Base-by-base conservation (phyloP, 208 protist species). In the Crithidia brevicula region DNA sequence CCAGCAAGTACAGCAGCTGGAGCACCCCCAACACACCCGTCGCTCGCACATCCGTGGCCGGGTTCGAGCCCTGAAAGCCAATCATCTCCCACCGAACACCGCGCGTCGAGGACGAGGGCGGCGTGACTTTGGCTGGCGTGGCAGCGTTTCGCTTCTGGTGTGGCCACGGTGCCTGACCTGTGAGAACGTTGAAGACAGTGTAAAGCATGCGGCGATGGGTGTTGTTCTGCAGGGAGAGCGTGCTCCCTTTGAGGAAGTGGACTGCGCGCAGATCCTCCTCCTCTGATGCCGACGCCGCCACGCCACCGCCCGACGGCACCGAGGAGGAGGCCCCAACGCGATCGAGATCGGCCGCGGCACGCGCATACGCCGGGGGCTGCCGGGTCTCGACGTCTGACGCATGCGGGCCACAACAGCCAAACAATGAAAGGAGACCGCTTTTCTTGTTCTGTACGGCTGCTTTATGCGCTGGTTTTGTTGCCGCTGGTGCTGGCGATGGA, bases 51-150 rank as follows among this genome's bases (percentile, higher is more conserved):
- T 95, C 90, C 9, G 90, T 95, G 5, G 85, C 84, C 13, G 90
- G 90, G 60, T 95, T 83, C 42, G 49, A 63, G 22, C 90, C 90
- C 53, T 95, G 90, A 61, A 95, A 95, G 3, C 90, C 90, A 15
- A 95, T 72, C 2, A 36, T 50, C 61, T 95, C 85, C 87, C 90
- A 95, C 34, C 62, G 47, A 3, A 85, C 64, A 2, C 50, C 42
- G 45, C 49, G 28, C n/a, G 53, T 71, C 9, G 66, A 27, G 23
- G 59, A 67, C 31, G 56, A 63, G 25, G 51, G 52, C 23, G 25
- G 51, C 18, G 46, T 61, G 23, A 22, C 11, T 0, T 4, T 13
- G 11, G 4, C 7, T 0, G 23, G 6, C 16, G 8, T 23, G 28
- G n/a, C 42, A 9, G 20, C 13, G 18, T 31, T 11, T 1, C 38